Evolutionary conservation across 805 yeast genomes (phyloP), one percentile per base, ranked within the genome.

Genomic region (Candida pseudofarinosa): DNA sequence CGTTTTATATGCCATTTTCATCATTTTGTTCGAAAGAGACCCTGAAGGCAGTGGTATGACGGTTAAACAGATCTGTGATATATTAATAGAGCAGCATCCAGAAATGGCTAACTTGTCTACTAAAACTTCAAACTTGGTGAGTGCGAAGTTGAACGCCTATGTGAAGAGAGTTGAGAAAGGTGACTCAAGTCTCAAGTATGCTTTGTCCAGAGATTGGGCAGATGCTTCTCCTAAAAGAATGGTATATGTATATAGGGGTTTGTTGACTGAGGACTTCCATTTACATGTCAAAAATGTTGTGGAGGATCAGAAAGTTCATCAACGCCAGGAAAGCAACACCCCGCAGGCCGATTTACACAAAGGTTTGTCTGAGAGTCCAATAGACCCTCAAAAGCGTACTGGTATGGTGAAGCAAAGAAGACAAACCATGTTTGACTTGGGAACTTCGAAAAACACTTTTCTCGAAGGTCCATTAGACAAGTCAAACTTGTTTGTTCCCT

Each of bases 151-250:
- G 52, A 86, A 86, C 59, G 93, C 93, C 15, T 86, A 86, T 57
- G 93, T 86, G 37, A 86, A 86, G 59, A 77, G 90, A 54, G 85
- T 86, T 23, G 95, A 86, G 58, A 85, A 85, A 56, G 93, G 93
- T 50, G 95, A 86, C 59, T 73, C 80, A 47, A 74, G 79, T 35
- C 71, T 86, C 54, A 76, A 76, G 44, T 86, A 86, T 60, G 88
- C 91, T 15, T 65, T 86, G 35, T 81, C 88, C 1, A 77, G 95
- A 65, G 93, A 86, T 61, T 86, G 95, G 95, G 91, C 95, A 3
- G 91, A 85, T 60, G 88, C 91, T 14, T 81, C 88, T 2, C 95
- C 95, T 40, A 83, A 86, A 56, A 74, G 95, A 69, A 86, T 86
- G 95, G 89, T 86, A 19, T 86, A 86, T 55, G 89, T 85, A 39